Evolutionary conservation across 352 stramenopile species (phyloP), one percentile per base, ranked within the genome.

Genomic region (Globisporangium rhizosaccharum): DNA sequence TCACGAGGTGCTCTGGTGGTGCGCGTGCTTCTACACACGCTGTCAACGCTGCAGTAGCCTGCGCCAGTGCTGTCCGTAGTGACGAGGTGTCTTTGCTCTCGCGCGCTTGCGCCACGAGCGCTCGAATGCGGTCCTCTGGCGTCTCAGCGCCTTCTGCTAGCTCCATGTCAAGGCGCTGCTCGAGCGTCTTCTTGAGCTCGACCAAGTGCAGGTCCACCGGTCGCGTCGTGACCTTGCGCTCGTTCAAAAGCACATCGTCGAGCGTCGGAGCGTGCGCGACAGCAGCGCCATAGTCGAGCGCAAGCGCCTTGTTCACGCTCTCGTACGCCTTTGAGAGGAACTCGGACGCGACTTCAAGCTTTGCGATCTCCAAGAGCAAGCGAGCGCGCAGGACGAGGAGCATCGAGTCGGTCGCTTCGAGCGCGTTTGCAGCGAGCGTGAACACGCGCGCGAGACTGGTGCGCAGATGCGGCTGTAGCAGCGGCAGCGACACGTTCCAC

Each of bases 401-500:
- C n/a, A 94, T 59, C 9, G 87, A 96, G 39, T 95, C 73, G 0
- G 94, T 50, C 17, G 95, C 82, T 57, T 95, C 81, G 12, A 97
- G 61, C 0, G 76, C 63, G 0, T 66, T 65, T 10, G 81, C 72
- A 0, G 85, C 82, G 7, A 93, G 52, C 18, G 67, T 63, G 44
- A 96, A 90, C 11, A 92, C 57, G 6, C 88, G 80, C n/a, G 72
- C 64, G 2, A 97, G 66, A 39, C 96, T 70, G 18, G 57, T 78
- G 6, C 85, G 70, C 18, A 90, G 59, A n/a, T 89, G 70, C 5
- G 74, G 76, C 46, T 95, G 79, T 11, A 97, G 59, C 44, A 97
- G 61, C 23, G 88, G 85, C 1, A 94, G 52, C 9, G 80, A 77
- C 23, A 96, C 47, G 52, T 94, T 96, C 88, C 88, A 97, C 1